Evolutionary conservation across 2,329 filamentous ascomycete genomes (phyloP).

Genomic region (Ceratocystis papillata): DNA sequence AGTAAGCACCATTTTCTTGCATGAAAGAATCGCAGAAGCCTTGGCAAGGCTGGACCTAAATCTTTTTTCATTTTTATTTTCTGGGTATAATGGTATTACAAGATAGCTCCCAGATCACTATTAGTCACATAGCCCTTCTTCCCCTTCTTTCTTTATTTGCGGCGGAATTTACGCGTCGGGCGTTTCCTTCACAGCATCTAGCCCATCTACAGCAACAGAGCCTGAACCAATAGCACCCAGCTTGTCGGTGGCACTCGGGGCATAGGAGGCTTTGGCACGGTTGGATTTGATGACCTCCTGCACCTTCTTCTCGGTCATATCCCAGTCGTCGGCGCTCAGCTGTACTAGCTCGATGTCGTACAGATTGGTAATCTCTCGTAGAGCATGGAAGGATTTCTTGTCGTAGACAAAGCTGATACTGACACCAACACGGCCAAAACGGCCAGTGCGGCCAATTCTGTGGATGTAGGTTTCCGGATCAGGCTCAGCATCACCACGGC

Average conservation of each 20-base stretch:
- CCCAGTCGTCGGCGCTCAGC: conserved; percentile 81
- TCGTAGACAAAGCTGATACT: conserved; percentile 92
- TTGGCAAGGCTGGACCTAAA: not conserved
- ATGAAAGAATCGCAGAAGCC: not conserved
- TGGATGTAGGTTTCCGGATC: conserved; percentile 96
- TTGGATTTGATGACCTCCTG: conserved; percentile 69
- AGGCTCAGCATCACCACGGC: conserved; percentile 65
- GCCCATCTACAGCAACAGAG: conserved; percentile 25
- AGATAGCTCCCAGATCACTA: not conserved
- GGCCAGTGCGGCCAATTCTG: conserved; percentile 91
- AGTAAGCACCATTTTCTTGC: not conserved
- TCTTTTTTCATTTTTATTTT: not conserved
- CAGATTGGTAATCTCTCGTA: conserved; percentile 67
- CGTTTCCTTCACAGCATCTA: conserved; percentile 8
- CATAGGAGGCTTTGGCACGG: conserved; percentile 46
- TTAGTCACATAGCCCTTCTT: not conserved
- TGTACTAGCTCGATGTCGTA: conserved; percentile 73
- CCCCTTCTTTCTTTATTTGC: not conserved
- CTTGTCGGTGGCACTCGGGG: conserved; percentile 37
- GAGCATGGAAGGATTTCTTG: conserved; percentile 64
- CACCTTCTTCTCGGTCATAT: conserved; percentile 71
- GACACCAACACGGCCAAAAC: conserved; percentile 92
- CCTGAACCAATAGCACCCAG: conserved; percentile 25
- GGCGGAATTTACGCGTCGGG: not conserved
- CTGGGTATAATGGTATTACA: conserved; percentile 7